Evolutionary conservation across 495 filamentous ascomycete genomes (phyloP).

Genomic region (Tuber microsphaerosporum): DNA sequence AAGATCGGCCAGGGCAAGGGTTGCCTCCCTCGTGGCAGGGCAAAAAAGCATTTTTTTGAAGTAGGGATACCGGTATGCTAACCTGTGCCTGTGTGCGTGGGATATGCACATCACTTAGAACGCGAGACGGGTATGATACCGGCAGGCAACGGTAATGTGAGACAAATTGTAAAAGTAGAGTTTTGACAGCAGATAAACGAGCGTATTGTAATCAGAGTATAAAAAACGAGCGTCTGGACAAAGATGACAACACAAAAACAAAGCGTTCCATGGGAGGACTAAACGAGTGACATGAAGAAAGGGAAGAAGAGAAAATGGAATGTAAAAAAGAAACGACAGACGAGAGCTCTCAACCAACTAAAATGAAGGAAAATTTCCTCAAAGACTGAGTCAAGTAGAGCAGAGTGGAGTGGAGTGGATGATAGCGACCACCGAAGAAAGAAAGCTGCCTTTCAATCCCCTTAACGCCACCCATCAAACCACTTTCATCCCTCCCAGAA

Average conservation of each 20-base stretch:
- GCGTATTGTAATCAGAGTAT: neutral
- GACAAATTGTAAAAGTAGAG: neutral
- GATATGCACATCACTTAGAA: no score
- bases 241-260: neutral
- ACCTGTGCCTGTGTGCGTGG: neutral
- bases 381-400: no score
- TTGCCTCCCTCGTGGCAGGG: neutral
- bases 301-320: neutral
- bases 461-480: neutral
- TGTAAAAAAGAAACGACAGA: neutral
- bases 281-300: neutral
- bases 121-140: neutral
- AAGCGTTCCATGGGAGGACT: no score
- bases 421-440: no score
- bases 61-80: neutral
- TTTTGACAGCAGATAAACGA: neutral
- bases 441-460: neutral
- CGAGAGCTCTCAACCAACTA: neutral
- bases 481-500: neutral
- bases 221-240: neutral
- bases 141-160: neutral
- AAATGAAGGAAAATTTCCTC: neutral
- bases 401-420: no score
- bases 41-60: neutral
- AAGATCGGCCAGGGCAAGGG: neutral